A percentile compares a stretch with the other conserved stretches of the same genome.
Evolutionary conservation across 2,329 filamentous ascomycete genomes (phyloP).

Genomic region (Aspergillus fischeri): DNA sequence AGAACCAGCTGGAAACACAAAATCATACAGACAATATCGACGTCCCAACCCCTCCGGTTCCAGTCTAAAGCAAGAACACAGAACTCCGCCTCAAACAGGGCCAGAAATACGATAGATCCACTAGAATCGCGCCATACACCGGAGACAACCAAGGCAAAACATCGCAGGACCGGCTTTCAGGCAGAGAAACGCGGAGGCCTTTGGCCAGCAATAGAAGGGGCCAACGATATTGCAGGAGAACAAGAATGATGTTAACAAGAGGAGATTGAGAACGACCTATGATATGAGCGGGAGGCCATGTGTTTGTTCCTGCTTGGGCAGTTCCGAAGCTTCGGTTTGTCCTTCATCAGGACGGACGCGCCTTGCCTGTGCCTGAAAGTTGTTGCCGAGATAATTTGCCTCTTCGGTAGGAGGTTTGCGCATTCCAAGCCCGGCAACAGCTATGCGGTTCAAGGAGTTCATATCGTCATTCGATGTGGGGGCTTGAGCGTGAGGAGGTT

Average conservation of each 20-base stretch:
- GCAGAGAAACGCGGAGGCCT: not conserved
- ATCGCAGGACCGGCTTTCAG: not conserved
- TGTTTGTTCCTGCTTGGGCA: slow-evolving; percentile 24
- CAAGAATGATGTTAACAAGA: not conserved
- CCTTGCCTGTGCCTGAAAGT: slow-evolving; percentile 24
- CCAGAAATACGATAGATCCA: not conserved
- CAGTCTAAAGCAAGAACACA: not conserved
- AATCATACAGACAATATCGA: not conserved
- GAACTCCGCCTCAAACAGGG: not conserved
- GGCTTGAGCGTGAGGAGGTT: slow-evolving; percentile 23
- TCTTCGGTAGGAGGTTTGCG: slow-evolving; percentile 40
- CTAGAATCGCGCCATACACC: not conserved
- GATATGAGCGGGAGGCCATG: slow-evolving; percentile 27
- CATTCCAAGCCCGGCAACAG: slow-evolving; percentile 41
- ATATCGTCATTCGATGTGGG: slow-evolving; percentile 33
- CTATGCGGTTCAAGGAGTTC: slow-evolving; percentile 42
- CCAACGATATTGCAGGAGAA: not conserved
- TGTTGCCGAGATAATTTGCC: slow-evolving; percentile 30
- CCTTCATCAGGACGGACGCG: slow-evolving; percentile 29
- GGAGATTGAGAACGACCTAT: slow-evolving; percentile 3
- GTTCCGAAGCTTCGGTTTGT: slow-evolving; percentile 21
- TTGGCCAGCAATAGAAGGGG: not conserved
- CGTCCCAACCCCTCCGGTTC: not conserved
- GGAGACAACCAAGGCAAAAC: not conserved
- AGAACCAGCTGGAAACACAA: not conserved